Evolutionary conservation across 768 basidiomycete genomes (phyloP), one percentile per base, ranked within the genome.

Genomic region (Mycena chlorophos): DNA sequence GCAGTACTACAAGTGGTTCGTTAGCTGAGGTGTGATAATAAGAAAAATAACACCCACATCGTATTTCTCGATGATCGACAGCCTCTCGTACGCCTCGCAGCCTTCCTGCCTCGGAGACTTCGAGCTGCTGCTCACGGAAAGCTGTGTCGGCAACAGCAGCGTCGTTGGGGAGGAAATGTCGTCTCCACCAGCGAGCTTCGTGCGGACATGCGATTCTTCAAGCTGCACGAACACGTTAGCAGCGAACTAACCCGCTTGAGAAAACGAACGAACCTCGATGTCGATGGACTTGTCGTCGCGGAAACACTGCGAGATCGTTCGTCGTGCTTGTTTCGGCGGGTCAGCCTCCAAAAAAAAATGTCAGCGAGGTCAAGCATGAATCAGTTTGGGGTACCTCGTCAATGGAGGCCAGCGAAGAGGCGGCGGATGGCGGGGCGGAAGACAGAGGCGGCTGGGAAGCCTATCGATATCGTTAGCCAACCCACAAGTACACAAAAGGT

Each of bases 1-100:
- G 65, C 87, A 89, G 60, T 90, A 91, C 87, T 90, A 27, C 34
- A 42, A 51, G 30, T 17, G 17, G 17, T 34, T 34, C 31, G 23
- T 34, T n/a, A 37, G 13, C 26, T 43, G 48, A 19, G 4, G 19
- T 19, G 23, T 27, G 8, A 37, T 47, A 23, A 43, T 37, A 20
- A 40, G 37, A 43, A 6, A 30, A 47, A 39, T 25, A 25, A 52
- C 54, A 65, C 80, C 63, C 57, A 81, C 84, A 49, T 82, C 81
- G 16, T 82, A 66, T 63, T 84, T 85, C 59, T 81, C 79, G 6
- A 82, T 47, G 2, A 64, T 67, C 1, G 75, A 66, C 2, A 85
- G 68, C 22, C 62, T 62, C 55, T 81, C 78, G 56, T 80, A 82
- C 3, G 72, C 77, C 27, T 66, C 66, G 49, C 75, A 77, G 16